Evolutionary conservation across 345 rosid genomes (phyloP), one percentile per base, ranked within the genome.

Genomic region (Eutrema yunnanense): DNA sequence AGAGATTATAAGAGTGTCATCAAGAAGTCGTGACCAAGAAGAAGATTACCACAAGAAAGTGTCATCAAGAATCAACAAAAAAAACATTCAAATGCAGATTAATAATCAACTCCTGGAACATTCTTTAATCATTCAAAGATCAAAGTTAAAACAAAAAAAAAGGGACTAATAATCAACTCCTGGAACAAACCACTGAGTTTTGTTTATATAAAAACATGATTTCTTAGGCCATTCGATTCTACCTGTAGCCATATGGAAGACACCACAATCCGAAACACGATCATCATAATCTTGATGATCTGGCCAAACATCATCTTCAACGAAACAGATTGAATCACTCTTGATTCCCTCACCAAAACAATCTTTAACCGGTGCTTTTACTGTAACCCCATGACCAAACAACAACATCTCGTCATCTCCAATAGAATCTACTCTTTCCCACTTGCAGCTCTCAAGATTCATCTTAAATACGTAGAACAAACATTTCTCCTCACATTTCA

Each of bases 391-490:
- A 5, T 69, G 65, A 57, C 65, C 73, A 69, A 69, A 69, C 46
- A 36, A 6, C 36, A 69, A 34, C 65, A 46, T 69, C 55, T 69
- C 5, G 34, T 4, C 34, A 4, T 67, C 72, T 41, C 72, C 65
- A 19, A 57, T 5, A 69, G 73, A 69, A 2, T 69, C 6, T 0
- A 69, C 56, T 46, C 65, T 69, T n/a, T 69, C 65, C 73, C 56
- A 69, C 34, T 57, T 57, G 34, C 1, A 33, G 46, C 46, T 57
- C 65, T 69, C 55, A 69, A 34, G 37, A 69, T 69, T 69, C 73
- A 57, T 44, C 56, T 51, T 51, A 12, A 61, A 71, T 11, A 71
- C 34, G 46, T 51, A 71, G 51, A 71, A 71, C 53, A 32, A 32
- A 67, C 53, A 32, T 30, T 0, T 30, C 7, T 67, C 41, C 30